A percentile compares a stretch with the other conserved stretches of the same genome.
phyloP scores from a whole-genome alignment of 129 eudicot species.

The Escallonia herrerae region DNA sequence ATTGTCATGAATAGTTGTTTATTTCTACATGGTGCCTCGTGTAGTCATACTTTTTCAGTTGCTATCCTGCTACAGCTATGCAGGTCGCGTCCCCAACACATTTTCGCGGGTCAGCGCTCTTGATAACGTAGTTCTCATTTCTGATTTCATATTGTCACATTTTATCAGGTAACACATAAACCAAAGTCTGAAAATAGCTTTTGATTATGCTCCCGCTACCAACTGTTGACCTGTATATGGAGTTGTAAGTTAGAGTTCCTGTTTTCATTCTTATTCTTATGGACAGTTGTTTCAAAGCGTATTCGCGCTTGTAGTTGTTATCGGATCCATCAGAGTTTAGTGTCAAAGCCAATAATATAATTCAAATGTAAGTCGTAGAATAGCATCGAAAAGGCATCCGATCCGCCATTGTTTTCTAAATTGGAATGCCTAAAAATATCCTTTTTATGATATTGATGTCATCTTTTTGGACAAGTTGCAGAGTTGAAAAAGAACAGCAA shows the following conservation, averaged over 20 bases:
- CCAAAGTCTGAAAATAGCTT: constrained; percentile 64
- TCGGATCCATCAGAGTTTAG: no score
- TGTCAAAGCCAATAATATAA: no score
- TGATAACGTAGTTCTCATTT: no score
- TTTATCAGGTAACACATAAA: constrained; percentile 48
- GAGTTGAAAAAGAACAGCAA: no score
- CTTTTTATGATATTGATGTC: no score
- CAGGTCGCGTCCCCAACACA: constrained; percentile 80
- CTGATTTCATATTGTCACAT: neutral
- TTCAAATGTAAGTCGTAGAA: no score
- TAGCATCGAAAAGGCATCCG: no score
- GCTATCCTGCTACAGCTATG: constrained; percentile 95
- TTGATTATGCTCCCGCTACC: constrained; percentile 87
- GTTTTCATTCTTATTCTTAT: constrained; percentile 1
- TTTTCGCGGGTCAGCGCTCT: constrained; percentile 55
- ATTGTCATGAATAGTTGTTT: neutral
- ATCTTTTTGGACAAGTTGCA: no score
- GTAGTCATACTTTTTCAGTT: constrained; percentile 34
- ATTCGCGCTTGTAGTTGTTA: neutral
- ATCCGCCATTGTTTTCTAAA: no score
- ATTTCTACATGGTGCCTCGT: neutral
- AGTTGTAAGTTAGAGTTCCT: constrained; percentile 55
- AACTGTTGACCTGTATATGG: constrained; percentile 85
- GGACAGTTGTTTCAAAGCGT: neutral
- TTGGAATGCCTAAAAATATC: no score